Evolutionary conservation across 2,329 filamentous ascomycete species (phyloP), one percentile per base, ranked within the genome.

Genomic region (Alternaria sp.): DNA sequence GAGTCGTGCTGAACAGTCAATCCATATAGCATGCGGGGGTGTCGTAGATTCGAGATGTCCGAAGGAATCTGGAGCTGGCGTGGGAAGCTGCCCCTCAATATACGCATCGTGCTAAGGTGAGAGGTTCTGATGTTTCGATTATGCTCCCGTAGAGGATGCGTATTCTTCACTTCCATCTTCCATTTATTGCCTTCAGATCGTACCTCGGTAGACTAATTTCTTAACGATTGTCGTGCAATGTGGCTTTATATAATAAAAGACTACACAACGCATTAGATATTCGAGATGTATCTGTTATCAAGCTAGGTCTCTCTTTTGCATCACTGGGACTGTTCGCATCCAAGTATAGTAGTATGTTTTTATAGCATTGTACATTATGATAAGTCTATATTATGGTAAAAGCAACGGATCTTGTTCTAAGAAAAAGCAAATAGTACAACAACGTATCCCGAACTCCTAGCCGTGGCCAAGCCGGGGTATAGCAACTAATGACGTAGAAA

Each of bases 381-480:
- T 26, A 12, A 38, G 32, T 49, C 22, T 51, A 41, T 32, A 42
- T 38, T 7, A 20, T 20, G 9, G 9, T 11, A 24, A 24, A 42
- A 24, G 39, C 20, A 24, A 24, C 12, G 11, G 16, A 16, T 8
- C 39, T 8, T 7, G 12, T 6, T 42, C 20, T 24, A 26, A 14
- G 20, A 30, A 42, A 32, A 26, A 14, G 30, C 28, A 43, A 14
- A 5, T 26, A 9, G 32, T 54, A 43, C 22, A 49, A 42, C 12
- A 24, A 32, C 28, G 53, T 26, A 54, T 16, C 36, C 12, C 51
- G 9, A 55, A 59, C 51, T 36, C 43, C 59, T 51, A 61, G 18
- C 18, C 41, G 53, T 59, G 24, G 41, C 41, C 48, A 52, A 59
- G 20, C 28, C 47, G 44, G 55, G 62, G 60, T 66, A 63, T 67